Conservation (phyloP, 2,329 filamentous ascomycete species). For the Ophiostoma perfectum region DNA sequence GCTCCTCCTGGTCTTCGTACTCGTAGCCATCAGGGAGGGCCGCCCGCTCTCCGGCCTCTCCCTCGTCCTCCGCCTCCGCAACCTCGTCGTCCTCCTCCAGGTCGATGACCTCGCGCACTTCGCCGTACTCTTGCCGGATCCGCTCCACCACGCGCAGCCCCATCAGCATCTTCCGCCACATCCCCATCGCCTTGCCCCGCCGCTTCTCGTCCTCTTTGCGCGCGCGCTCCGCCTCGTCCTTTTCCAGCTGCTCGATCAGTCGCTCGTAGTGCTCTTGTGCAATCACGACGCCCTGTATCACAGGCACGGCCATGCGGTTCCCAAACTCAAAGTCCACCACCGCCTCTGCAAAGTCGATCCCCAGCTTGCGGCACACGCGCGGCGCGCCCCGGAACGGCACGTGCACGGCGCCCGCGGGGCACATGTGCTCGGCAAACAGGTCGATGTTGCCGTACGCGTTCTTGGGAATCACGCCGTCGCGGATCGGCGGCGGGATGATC, state of each 20-base stretch:
- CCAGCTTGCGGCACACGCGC: conserved; percentile 74
- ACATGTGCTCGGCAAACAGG: conserved; percentile 89
- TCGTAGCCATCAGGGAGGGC: conserved; percentile 50
- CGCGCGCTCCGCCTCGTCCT: conserved; percentile 67
- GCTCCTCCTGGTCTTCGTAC: conserved; percentile 38
- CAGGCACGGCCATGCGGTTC: conserved; percentile 85
- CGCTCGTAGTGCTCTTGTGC: conserved; percentile 70
- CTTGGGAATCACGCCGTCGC: conserved; percentile 81
- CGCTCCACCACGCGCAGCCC: conserved; percentile 76
- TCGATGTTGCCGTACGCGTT: conserved; percentile 97
- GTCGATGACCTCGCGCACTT: conserved; percentile 41
- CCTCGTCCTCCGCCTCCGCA: conserved; percentile 41
- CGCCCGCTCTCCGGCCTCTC: background rate
- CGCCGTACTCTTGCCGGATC: conserved; percentile 70
- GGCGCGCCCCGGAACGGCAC: conserved; percentile 72
- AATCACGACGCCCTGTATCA: conserved; percentile 85
- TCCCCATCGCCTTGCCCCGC: conserved; percentile 63
- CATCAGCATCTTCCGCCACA: conserved; percentile 84
- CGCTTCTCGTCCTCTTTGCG: conserved; percentile 81
- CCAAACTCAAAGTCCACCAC: conserved; percentile 97
- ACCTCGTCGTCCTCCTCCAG: conserved; percentile 36
- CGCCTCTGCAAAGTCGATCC: conserved; percentile 86
- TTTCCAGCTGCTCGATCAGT: conserved; percentile 72
- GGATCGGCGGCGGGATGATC: conserved; percentile 86
- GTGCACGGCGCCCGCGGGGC: conserved; percentile 73